These are phyloP conservation scores for Pseudodiploospora longispora DNA, from an alignment of 2,329 filamentous ascomycete species.

Conservation along the genomic window DNA sequence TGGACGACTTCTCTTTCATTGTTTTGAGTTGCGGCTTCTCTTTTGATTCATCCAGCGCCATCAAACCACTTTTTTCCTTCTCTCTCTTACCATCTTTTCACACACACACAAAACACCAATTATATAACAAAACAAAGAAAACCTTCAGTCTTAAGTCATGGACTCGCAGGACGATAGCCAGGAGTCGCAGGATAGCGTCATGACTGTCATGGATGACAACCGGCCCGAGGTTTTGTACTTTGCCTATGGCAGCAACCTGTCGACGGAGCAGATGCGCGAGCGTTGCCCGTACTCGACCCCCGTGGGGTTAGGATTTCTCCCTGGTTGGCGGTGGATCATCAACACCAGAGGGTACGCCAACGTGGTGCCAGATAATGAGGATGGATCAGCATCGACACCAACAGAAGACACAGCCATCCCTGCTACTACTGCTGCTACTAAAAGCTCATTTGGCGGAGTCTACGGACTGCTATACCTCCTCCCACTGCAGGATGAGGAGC, in stretches of 20 bases:
- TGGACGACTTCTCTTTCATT: no score
- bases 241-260: conserved; percentile 65
- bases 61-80: no score
- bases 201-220: conserved; percentile 27
- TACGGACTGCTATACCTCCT: conserved; percentile 52
- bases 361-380: conserved; percentile 34
- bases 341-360: conserved; percentile 61
- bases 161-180: conserved; percentile 24
- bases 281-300: conserved; percentile 53
- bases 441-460: conserved; percentile 30
- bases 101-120: no score
- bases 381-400: background rate
- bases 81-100: no score
- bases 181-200: conserved; percentile 26
- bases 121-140: no score
- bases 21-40: no score
- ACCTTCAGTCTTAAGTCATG: conserved; percentile 11
- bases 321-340: conserved; percentile 57
- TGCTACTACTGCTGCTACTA: conserved; percentile 5
- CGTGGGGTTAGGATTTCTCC: conserved; percentile 49
- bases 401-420: background rate
- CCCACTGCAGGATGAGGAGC: conserved; percentile 37
- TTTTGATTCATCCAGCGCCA: no score
- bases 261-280: conserved; percentile 52
- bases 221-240: conserved; percentile 48